Evolutionary conservation across 148 eudicot genomes (phyloP), one percentile per base, ranked within the genome.

Genomic region (Arctostaphylos glauca): DNA sequence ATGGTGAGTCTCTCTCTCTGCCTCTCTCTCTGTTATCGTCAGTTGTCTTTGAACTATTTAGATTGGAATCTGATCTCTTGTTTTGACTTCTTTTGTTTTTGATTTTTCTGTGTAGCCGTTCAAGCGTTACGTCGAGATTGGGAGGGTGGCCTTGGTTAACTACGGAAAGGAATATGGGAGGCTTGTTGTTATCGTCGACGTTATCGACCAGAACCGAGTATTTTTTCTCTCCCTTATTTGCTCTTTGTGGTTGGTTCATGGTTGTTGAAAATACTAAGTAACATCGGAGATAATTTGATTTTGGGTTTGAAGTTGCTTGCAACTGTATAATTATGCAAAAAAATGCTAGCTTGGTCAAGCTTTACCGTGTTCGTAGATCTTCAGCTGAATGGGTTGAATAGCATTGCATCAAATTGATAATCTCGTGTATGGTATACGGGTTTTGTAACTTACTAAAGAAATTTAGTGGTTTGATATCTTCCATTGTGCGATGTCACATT

Each of bases 31-130:
- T 7, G 6, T 67, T 12, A 31, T 31, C 56, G 21, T 74, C 19
- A 19, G 21, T 19, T 6, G 25, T 13, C 62, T 54, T 43, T 8
- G 31, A 5, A 19, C 6, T 64, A 14, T 38, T 16, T 4, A 16
- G 14, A 7, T 43, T 62, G 15, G 71, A 50, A 83, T 76, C 18
- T 77, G 19, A 75, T 31, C 18, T 47, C 50, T 79, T 41, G 47
- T 38, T 70, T 47, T 60, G 76, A 50, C 72, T 52, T 68, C 44
- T 31, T 64, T 10, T 78, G 18, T 3, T n/a, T 46, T 74, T 10
- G 41, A n/a, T 23, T 44, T 43, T 59, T 68, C 14, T 14, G 43
- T 84, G 67, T 77, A 91, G 93, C 93, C 93, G 83, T 91, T 91
- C 89, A 82, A 82, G 87, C 72, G 86, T 59, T 84, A 59, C 83